Evolutionary conservation across 2,329 filamentous ascomycete species (phyloP), one percentile per base, ranked within the genome.

Genomic region (Eutypella sp.): DNA sequence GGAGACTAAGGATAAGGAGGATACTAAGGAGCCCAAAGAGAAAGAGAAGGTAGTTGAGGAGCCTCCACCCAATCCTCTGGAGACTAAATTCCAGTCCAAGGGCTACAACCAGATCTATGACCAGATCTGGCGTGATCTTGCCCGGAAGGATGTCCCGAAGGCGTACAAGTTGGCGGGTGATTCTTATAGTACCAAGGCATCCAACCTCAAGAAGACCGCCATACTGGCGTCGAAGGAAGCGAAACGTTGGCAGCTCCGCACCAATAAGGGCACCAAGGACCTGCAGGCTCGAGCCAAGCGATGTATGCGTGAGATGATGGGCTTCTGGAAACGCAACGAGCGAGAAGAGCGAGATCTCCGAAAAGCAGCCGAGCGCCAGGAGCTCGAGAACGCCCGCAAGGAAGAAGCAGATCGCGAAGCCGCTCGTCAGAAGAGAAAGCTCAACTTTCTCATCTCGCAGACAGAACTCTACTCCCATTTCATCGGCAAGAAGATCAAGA

Each of bases 381-480:
- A 97, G 70, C 80, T 99, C 40, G 93, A 99, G 65, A 95, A 93
- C 60, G 93, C 93, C 16, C 91, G 93, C 69, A 95, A 92, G 70
- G 91, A 92, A 49, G 93, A 99, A 73, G 93, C 93, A 5, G 93
- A 97, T 59, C 90, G 95, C 54, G 93, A 99, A 78, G 90, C 93
- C 15, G 95, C 95, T 57, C 82, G 93, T 53, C 93, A 99, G 72
- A 96, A 95, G 80, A 84, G 93, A 60, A 99, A 99, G 74, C 87
- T 99, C 65, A 97, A 99, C 71, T 99, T 99, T 78, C 79, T 99
- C 53, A 99, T 99, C 67, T 96, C 92, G 1, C 93, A 99, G 71
- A 99, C 93, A 1, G 93, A 99, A 66, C 78, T 99, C 42, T 99
- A 99, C 74, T 97, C 92, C 36, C 93, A 99, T 75, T 99, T 99